Base-by-base conservation (phyloP, 331 rosid species). In the Rosa hybrid region DNA sequence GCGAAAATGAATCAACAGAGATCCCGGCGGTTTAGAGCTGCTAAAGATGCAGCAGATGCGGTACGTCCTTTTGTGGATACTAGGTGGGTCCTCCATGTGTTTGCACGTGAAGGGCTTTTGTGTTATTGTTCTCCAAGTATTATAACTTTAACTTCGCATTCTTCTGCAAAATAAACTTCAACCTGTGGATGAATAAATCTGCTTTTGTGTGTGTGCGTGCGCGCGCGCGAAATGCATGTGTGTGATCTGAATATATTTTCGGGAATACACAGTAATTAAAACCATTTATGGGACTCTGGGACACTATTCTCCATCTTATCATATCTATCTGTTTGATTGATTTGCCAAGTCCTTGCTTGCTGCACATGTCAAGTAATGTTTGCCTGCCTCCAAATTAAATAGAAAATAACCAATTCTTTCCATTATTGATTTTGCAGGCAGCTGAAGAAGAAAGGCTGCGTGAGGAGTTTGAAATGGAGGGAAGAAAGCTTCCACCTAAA, bases 1-100 rank as follows among this genome's bases (percentile, higher is more conserved):
- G 99, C 99, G 20, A 96, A 96, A 83, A 96, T 96, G 99, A 96
- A 96, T 80, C 99, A 96, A 78, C 99, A 93, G 54, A 81, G 99
- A 54, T 93, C 98, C 74, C 90, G 99, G 78, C 92, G 99, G 71
- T 96, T 96, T 87, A 90, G 97, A 83, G 84, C 99, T 49, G 97
- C 98, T 12, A 96, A 96, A 87, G 99, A 96, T 81, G 97, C 99
- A 50, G 72, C 92, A 70, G 98, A 93, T 30, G 88, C 99, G 83
- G 98, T 96, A 88, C 70, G 94, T 88, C 67, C 78, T 84, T 77
- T 67, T 86, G 57, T 86, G 81, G 83, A 75, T 77, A 56, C 77
- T 82, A 34, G 69, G 57, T 81, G 67, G 57, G 85, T 85, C 75
- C 78, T 79, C 63, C 67, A 56, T 59, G 74, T 79, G 77, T 76